phyloP scores from a whole-genome alignment of 2,329 filamentous ascomycete genomes.

The Chrysoporthe puriensis region DNA sequence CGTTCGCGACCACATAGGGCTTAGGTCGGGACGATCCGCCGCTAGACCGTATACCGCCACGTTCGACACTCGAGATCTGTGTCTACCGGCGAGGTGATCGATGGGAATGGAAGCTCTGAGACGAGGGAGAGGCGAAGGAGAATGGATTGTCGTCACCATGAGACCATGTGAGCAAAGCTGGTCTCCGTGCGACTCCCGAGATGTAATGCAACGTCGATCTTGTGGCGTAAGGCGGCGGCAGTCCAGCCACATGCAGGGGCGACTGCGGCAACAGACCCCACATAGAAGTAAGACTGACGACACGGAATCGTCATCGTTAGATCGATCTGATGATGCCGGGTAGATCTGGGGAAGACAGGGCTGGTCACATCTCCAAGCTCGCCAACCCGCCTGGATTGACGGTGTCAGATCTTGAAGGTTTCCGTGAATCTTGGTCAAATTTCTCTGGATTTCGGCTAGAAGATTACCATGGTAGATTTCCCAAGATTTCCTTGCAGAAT shows the following conservation, averaged over 20 bases:
- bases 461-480: too few species aligned
- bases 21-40: background rate
- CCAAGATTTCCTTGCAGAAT: too few species aligned
- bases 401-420: background rate
- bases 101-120: background rate
- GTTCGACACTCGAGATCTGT: background rate
- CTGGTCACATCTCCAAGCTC: background rate
- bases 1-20: background rate
- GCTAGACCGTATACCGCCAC: background rate
- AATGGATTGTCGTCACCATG: conserved; percentile 8
- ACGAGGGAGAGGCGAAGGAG: background rate
- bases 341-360: background rate
- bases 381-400: background rate
- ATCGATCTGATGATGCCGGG: background rate
- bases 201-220: conserved; percentile 6
- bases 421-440: too few species aligned
- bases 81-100: background rate
- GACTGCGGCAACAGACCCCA: background rate
- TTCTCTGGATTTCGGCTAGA: too few species aligned
- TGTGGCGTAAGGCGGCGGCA: conserved; percentile 9
- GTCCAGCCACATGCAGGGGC: conserved; percentile 2
- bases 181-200: background rate
- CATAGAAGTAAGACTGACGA: conserved; percentile 4
- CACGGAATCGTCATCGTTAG: conserved; percentile 4
- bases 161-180: background rate